Base-by-base conservation (phyloP, 306 rosid genomes). In the Lagenaria siceraria region DNA sequence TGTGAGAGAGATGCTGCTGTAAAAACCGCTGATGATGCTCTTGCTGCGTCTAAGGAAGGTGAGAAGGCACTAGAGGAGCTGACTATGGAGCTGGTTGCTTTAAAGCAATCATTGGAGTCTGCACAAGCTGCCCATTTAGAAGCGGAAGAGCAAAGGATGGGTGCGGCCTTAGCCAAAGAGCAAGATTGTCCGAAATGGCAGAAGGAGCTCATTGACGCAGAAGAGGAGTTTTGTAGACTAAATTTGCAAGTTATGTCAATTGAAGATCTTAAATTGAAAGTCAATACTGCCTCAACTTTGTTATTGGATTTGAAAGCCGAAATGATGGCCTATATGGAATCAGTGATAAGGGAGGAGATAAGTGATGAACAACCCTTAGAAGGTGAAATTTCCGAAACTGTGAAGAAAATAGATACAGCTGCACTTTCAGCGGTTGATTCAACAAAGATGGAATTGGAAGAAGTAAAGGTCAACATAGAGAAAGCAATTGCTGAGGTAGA, bases 101-200 rank as follows among this genome's bases (percentile, higher is more conserved):
- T 90, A 71, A 96, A 89, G 86, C 92, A 92, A 85, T 83, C 85
- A 18, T 76, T 96, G 51, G 94, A 96, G 82, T 87, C 91, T 81
- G 92, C 99, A 22, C 97, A 90, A 78, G 92, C 90, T 35, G 83
- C 91, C 43, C 99, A 92, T 83, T 77, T 96, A 86, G 99, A 96
- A 88, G 92, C 96, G 11, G 99, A 92, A 86, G 99, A 96, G 78
- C 96, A 87, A 21, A 90, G 94, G 81, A 87, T 96, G 60, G 92
- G 91, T 78, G 92, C 89, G 46, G 92, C 87, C 79, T 85, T 90
- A 96, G 97, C 90, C 48, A 87, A 84, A 89, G 99, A 92, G 81
- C 97, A 90, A 74, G 99, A 96, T 92, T 89, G 90, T 35, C 93
- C 83, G 59, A 80, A 86, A 54, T 92, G 99, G 98, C 93, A 89